Base-by-base conservation (phyloP, 805 yeast species). In the Lipomyces orientalis region DNA sequence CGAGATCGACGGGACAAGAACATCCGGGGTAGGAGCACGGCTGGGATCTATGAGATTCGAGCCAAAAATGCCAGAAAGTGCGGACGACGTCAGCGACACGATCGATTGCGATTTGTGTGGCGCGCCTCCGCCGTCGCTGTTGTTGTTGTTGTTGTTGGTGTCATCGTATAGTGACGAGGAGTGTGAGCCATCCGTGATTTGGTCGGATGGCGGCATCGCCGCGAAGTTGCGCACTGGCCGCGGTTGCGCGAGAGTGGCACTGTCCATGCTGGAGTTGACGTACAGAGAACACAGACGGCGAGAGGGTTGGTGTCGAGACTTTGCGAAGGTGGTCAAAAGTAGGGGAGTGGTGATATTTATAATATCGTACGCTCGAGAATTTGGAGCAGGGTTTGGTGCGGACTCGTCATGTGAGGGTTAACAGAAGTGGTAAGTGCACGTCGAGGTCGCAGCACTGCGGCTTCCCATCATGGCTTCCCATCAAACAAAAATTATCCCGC, bases 11-110 rank as follows among this genome's bases (percentile, higher is more conserved):
- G 43, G 14, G 22, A 4, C 33, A 51, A 12, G 22, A 1, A 39
- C 74, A 79, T 37, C 81, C 78, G 69, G 69, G 6, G 71, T 65
- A 12, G 65, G 57, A 25, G 62, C 52, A 3, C 68, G 58, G 46
- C 73, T 75, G 56, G 78, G 75, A 69, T 80, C 82, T 1, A 78
- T 76, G 43, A 80, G 75, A 37, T 79, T 75, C 12, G 82, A 77
- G 7, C 82, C 82, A 69, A 80, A 80, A 43, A 80, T 81, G 19
- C 77, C 80, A 10, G 74, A 71, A 19, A 80, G 72, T 9, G 81
- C 76, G n/a, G 77, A 75, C 16, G 75, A 62, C 39, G 75, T 72
- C 43, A 76, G 74, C 55, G 72, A 64, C 31, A 55, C 67, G 12
- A 58, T 60, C 33, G 71, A 67, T 61, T 60, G 70, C 39, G 71